phyloP scores from a whole-genome alignment of 1,139 yeast species.

The Saccharomycopsis crataegensis region DNA sequence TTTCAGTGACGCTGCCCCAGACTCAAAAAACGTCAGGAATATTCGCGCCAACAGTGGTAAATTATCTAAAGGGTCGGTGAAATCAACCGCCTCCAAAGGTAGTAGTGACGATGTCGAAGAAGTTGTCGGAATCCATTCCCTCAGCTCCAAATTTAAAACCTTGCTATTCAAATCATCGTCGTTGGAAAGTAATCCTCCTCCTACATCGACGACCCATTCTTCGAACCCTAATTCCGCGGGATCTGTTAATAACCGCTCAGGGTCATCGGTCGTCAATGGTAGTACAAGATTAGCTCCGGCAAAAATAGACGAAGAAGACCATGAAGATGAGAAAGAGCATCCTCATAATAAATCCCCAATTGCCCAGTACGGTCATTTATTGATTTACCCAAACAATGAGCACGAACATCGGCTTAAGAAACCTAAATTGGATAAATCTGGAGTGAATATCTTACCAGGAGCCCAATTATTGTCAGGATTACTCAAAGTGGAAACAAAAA shows the following conservation, averaged over 20 bases:
- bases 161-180: slow-evolving; percentile 4
- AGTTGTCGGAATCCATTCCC: background rate
- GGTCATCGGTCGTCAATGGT: background rate
- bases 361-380: slow-evolving; percentile 1
- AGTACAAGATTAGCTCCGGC: background rate
- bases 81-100: background rate
- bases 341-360: background rate
- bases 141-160: slow-evolving; percentile 15
- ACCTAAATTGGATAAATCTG: slow-evolving; percentile 13
- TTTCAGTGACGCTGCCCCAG: background rate
- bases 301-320: background rate
- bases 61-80: background rate
- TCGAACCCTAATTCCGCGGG: too few species aligned
- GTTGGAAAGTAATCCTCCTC: background rate
- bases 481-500: background rate
- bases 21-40: background rate
- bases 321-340: background rate
- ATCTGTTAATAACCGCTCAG: too few species aligned
- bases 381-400: slow-evolving; percentile 3
- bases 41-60: background rate
- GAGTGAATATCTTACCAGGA: slow-evolving; percentile 11
- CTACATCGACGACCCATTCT: background rate
- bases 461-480: slow-evolving; percentile 14
- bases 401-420: slow-evolving; percentile 15
- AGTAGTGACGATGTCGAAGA: background rate